These are phyloP conservation scores for Cryphonectria naterciae DNA, from an alignment of 2,329 filamentous ascomycete species.

Conservation along the genomic window DNA sequence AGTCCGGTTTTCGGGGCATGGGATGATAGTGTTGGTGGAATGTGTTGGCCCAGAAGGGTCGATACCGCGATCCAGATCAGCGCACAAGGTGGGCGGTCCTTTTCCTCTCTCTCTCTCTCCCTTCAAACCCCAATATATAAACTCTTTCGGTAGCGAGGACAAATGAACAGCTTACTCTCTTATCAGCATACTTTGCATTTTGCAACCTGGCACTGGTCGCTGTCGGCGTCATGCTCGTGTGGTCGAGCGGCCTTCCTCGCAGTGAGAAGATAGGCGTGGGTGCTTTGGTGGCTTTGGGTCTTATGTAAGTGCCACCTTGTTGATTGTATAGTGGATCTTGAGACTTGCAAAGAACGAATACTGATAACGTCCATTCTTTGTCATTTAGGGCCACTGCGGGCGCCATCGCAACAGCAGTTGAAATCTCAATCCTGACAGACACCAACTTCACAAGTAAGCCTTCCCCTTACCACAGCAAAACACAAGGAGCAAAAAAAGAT, in stretches of 20 bases:
- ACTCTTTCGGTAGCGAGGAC: not conserved
- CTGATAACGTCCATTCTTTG: not conserved
- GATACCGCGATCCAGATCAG: slow-evolving; percentile 5
- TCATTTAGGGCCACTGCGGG: slow-evolving; percentile 8
- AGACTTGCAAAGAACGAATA: not conserved
- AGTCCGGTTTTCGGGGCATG: slow-evolving; percentile 14
- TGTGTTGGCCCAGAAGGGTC: slow-evolving; percentile 7
- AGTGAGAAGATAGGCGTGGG: slow-evolving; percentile 18
- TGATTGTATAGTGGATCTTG: not conserved
- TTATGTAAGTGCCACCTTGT: slow-evolving; percentile 6
- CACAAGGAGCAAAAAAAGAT: not conserved
- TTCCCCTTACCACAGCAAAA: not conserved
- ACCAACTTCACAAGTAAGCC: slow-evolving; percentile 13
- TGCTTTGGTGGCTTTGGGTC: slow-evolving; percentile 10
- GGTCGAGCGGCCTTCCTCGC: slow-evolving; percentile 14
- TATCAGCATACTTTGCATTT: slow-evolving; percentile 13
- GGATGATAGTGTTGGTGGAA: not conserved
- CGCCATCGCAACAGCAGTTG: slow-evolving; percentile 12
- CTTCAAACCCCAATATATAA: no score
- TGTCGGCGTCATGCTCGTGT: slow-evolving; percentile 15
- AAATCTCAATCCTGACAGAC: slow-evolving; percentile 17
- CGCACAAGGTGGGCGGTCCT: slow-evolving; percentile 7
- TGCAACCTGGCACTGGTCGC: slow-evolving; percentile 17
- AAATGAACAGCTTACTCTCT: not conserved
- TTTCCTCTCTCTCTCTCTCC: not conserved